Percentiles rank a stretch among this genome's conserved stretches.
These are phyloP conservation scores for Coemansia sp. DNA, from an alignment of 192 early-diverging fungal genomes.

Conservation along the genomic window DNA sequence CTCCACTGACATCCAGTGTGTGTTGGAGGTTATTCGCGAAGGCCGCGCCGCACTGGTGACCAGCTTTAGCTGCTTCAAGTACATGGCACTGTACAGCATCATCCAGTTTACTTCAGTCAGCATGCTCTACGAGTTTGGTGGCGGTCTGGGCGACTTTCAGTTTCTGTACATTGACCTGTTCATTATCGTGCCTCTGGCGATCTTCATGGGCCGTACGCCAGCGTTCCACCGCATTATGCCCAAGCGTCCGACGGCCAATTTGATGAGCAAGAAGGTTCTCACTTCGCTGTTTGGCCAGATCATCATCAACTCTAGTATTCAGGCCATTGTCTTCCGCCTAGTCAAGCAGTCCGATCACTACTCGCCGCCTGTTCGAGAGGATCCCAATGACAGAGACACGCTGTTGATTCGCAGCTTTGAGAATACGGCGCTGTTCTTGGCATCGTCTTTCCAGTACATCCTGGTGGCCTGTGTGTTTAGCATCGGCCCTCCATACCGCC, in stretches of 20 bases:
- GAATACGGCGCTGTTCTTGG: slow-evolving; percentile 89
- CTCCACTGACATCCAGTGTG: slow-evolving; percentile 89
- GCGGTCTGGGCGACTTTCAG: slow-evolving; percentile 93
- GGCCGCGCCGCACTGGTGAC: slow-evolving; percentile 96
- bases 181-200: slow-evolving; percentile 85
- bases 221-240: slow-evolving; percentile 71
- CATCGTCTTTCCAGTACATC: slow-evolving; percentile 94
- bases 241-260: slow-evolving; percentile 87
- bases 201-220: slow-evolving; percentile 90
- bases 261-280: slow-evolving; percentile 90
- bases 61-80: slow-evolving; percentile 98
- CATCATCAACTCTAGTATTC: slow-evolving; percentile 79
- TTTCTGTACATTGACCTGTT: slow-evolving; percentile 95
- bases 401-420: slow-evolving; percentile 80
- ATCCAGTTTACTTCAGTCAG: slow-evolving; percentile 97
- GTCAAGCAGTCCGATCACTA: slow-evolving; percentile 81
- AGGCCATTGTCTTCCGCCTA: slow-evolving; percentile 70
- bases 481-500: slow-evolving; percentile 95
- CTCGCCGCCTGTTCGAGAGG: slow-evolving; percentile 52
- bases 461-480: slow-evolving; percentile 88
- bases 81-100: slow-evolving; percentile 96
- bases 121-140: slow-evolving; percentile 84
- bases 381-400: slow-evolving; percentile 61
- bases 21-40: slow-evolving; percentile 90
- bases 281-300: slow-evolving; percentile 91